A percentile compares a stretch with the other conserved stretches of the same genome.
Evolutionary conservation across 2,329 filamentous ascomycete genomes (phyloP).

Genomic region (Cryphonectria carpinicola): DNA sequence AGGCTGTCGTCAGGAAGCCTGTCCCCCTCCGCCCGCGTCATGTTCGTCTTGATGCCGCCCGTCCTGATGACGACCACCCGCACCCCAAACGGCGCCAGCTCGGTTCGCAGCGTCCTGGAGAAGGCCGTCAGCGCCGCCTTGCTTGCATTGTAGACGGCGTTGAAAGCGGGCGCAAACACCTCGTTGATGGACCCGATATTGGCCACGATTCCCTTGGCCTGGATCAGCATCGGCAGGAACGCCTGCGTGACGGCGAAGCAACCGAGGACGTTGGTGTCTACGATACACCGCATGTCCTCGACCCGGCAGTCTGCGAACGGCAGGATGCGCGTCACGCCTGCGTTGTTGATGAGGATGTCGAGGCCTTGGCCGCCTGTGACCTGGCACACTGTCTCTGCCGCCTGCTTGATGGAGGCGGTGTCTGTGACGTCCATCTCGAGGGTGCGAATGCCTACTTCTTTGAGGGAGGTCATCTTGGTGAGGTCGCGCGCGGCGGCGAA

Average conservation of each 20-base stretch:
- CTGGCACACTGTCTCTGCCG: conserved; percentile 38
- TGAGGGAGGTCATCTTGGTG: conserved; percentile 39
- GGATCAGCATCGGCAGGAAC: conserved; percentile 44
- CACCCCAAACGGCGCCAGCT: conserved; percentile 42
- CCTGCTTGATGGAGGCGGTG: conserved; percentile 37
- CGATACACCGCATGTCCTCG: conserved; percentile 37
- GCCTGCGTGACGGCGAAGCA: conserved; percentile 44
- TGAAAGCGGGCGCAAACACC: conserved; percentile 41
- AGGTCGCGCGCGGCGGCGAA: conserved; percentile 45
- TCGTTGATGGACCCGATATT: conserved; percentile 44
- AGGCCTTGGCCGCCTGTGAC: conserved; percentile 42
- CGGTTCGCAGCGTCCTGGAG: conserved; percentile 45
- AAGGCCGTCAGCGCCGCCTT: conserved; percentile 47
- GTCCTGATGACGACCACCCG: conserved; percentile 40
- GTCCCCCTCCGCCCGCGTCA: conserved; percentile 31
- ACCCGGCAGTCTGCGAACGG: conserved; percentile 41
- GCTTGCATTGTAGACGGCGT: conserved; percentile 46
- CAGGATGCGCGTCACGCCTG: conserved; percentile 39
- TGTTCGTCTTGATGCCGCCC: conserved; percentile 39
- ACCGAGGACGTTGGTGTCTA: conserved; percentile 45
- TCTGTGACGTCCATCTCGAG: conserved; percentile 47
- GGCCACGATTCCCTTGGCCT: conserved; percentile 40
- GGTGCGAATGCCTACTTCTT: conserved; percentile 41
- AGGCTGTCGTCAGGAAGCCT: conserved; percentile 12
- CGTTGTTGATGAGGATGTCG: conserved; percentile 51